Evolutionary conservation across 1,284 basidiomycete species (phyloP).

Genomic region (Ganoderma lucidum): DNA sequence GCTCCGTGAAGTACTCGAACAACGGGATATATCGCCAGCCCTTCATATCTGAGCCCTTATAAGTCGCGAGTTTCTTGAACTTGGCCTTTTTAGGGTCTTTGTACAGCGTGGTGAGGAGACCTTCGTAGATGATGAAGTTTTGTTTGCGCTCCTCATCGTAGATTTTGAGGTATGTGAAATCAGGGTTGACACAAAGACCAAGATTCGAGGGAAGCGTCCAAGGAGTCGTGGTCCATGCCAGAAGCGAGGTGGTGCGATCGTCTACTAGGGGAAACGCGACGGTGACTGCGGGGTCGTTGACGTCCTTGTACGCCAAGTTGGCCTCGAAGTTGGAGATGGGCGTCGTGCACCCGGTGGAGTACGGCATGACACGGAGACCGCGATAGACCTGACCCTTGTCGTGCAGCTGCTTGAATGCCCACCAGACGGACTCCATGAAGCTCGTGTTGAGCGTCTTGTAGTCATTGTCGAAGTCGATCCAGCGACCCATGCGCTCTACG

Average conservation of each 20-base stretch:
- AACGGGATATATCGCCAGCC: constrained; percentile 97
- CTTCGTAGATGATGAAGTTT: constrained; percentile 95
- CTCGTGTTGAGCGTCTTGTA: constrained; percentile 96
- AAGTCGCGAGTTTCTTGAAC: constrained; percentile 90
- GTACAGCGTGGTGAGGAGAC: constrained; percentile 90
- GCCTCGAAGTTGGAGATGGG: constrained; percentile 99
- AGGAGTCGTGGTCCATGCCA: constrained; percentile 99
- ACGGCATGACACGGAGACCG: constrained; percentile 97
- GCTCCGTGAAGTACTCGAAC: constrained; percentile 96
- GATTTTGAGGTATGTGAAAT: constrained; percentile 97
- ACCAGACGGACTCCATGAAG: constrained; percentile 99
- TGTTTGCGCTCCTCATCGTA: constrained; percentile 89
- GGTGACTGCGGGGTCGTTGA: constrained; percentile 95
- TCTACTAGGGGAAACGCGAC: constrained; percentile 94
- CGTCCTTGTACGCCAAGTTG: constrained; percentile 91
- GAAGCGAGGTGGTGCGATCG: constrained; percentile 89
- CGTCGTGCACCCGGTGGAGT: constrained; percentile 96
- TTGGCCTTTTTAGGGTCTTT: constrained; percentile 99
- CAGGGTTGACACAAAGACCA: constrained; percentile 95
- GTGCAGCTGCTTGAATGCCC: constrained; percentile 97
- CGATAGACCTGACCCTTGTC: constrained; percentile 96
- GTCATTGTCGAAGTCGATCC: constrained; percentile 99
- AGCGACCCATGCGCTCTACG: constrained; percentile 98
- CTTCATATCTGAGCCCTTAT: constrained; percentile 92
- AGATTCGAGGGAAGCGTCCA: constrained; percentile 99